Conservation (phyloP, 306 rosid species). For the Luffa aegyptiaca region DNA sequence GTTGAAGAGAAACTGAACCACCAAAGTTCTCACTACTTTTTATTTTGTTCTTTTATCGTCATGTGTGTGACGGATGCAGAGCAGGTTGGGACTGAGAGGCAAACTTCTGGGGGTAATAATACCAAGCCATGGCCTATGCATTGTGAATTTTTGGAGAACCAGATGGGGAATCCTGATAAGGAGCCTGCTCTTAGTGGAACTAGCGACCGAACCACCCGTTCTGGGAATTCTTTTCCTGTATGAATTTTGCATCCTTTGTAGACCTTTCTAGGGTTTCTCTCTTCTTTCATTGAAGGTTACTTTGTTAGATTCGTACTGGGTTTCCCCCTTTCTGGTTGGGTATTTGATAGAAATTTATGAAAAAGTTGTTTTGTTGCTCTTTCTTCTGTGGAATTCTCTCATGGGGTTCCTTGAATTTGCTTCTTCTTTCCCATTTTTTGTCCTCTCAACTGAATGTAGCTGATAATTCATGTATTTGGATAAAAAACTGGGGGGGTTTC, state of each 20-base stretch:
- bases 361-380: not conserved
- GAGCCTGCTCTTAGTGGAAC: constrained; percentile 30
- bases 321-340: not conserved
- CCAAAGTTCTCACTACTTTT: constrained; percentile 2
- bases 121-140: constrained; percentile 50
- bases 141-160: constrained; percentile 40
- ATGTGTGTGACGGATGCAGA: constrained; percentile 78
- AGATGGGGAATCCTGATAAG: constrained; percentile 30
- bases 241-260: constrained; percentile 5
- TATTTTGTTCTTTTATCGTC: constrained; percentile 13
- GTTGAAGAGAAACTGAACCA: constrained; percentile 22
- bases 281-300: not conserved
- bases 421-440: not conserved
- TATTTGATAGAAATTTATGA: not conserved
- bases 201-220: constrained; percentile 16
- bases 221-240: constrained; percentile 52
- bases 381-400: not conserved
- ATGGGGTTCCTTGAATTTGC: not conserved
- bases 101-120: constrained; percentile 21
- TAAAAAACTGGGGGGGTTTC: not conserved
- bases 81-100: constrained; percentile 40
- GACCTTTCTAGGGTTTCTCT: constrained; percentile 7
- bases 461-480: constrained; percentile 1
- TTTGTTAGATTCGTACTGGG: not conserved
- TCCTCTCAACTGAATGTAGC: not conserved